Conservation (phyloP, 352 stramenopile genomes). For the Globisporangium nunn region DNA sequence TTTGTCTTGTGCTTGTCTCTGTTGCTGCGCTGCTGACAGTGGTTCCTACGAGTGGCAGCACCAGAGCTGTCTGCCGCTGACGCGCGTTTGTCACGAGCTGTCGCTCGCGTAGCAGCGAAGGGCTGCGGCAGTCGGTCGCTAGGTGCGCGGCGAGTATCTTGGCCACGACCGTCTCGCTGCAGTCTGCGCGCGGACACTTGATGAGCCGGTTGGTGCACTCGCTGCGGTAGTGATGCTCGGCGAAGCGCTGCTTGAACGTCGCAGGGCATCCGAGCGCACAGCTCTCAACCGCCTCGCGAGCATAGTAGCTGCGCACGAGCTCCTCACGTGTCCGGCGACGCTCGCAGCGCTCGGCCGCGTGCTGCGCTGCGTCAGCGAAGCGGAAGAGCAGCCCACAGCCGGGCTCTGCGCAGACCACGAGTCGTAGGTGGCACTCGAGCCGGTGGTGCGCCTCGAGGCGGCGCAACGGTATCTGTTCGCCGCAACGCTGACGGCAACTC, state of each 20-base stretch:
- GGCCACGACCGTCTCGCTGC: constrained; percentile 41
- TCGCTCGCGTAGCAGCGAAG: constrained; percentile 14
- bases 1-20: not conserved
- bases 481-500: constrained; percentile 41
- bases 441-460: constrained; percentile 50
- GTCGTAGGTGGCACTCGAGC: constrained; percentile 32
- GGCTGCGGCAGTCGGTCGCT: constrained; percentile 29
- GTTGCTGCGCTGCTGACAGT: not conserved
- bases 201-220: constrained; percentile 45
- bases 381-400: constrained; percentile 34
- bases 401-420: constrained; percentile 45
- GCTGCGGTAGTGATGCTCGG: constrained; percentile 30
- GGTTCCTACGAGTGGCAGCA: not conserved
- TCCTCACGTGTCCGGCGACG: constrained; percentile 30
- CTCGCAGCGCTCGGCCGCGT: constrained; percentile 29
- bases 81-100: constrained; percentile 27
- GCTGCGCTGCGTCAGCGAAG: constrained; percentile 20
- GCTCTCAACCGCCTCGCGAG: constrained; percentile 30
- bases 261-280: constrained; percentile 39
- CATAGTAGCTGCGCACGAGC: constrained; percentile 26
- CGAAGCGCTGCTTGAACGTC: constrained; percentile 23
- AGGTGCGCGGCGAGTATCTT: constrained; percentile 32
- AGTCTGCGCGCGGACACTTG: constrained; percentile 39
- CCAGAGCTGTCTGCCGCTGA: not conserved
- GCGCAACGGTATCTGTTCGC: constrained; percentile 20